Percentiles rank a stretch among this genome's conserved stretches.
Conservation (phyloP, 169 alveolate genomes). For the Neospora caninum region DNA sequence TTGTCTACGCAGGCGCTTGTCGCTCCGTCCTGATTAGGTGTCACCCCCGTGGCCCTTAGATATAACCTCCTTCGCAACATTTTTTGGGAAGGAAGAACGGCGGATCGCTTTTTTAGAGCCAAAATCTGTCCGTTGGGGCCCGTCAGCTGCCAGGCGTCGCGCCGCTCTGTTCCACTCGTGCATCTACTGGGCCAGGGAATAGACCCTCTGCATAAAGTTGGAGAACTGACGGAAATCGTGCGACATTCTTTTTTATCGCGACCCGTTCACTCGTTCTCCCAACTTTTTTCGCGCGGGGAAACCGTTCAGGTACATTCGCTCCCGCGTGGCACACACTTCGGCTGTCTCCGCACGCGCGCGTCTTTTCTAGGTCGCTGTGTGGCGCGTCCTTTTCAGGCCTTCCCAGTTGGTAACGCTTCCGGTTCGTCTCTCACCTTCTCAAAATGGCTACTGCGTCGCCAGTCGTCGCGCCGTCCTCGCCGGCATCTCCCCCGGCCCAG, state of each 20-base stretch:
- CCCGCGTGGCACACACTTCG: too few species aligned
- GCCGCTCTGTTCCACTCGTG: neutral
- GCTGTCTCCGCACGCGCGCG: too few species aligned
- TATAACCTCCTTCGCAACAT: neutral
- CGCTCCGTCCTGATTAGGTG: neutral
- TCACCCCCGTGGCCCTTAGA: neutral
- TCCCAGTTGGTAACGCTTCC: too few species aligned
- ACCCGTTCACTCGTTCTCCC: too few species aligned
- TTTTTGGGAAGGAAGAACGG: neutral
- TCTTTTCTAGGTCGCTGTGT: too few species aligned
- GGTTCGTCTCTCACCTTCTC: neutral
- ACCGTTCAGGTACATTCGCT: too few species aligned
- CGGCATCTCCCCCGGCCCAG: conserved; percentile 7
- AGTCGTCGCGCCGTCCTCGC: conserved; percentile 3
- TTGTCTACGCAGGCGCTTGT: neutral
- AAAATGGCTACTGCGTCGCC: conserved; percentile 17
- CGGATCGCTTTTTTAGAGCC: neutral
- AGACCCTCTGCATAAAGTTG: neutral
- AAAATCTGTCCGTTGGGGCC: neutral
- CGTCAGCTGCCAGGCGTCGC: neutral
- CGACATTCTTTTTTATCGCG: too few species aligned
- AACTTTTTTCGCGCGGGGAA: too few species aligned
- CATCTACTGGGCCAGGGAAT: neutral
- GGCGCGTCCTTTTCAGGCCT: too few species aligned
- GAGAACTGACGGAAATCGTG: too few species aligned